Conservation (phyloP, 2,329 filamentous ascomycete genomes). For the Sphaerulina populicola region DNA sequence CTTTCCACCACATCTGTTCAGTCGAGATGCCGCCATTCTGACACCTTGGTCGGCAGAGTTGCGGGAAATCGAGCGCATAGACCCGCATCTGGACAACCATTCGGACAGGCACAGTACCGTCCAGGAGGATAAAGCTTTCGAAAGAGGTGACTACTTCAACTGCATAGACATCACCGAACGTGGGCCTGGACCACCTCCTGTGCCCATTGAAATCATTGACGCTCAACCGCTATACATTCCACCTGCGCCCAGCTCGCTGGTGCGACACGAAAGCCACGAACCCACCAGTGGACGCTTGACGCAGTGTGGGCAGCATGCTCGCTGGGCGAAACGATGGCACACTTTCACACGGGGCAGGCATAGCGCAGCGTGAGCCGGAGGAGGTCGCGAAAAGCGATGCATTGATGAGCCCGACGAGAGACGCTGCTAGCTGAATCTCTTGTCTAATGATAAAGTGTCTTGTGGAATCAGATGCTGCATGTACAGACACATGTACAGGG, state of each 20-base stretch:
- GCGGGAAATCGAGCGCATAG: slow-evolving; percentile 3
- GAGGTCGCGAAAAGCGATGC: too few relatives aligned
- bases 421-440: too few relatives aligned
- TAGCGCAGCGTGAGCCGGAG: background rate
- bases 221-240: background rate
- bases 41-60: slow-evolving; percentile 1
- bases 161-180: background rate
- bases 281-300: background rate
- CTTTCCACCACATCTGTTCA: background rate
- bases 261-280: background rate
- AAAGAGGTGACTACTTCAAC: slow-evolving; percentile 3
- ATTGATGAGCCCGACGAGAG: too few relatives aligned
- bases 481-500: too few relatives aligned
- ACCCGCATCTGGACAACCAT: background rate
- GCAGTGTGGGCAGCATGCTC: background rate
- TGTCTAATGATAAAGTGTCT: background rate
- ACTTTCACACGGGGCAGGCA: background rate
- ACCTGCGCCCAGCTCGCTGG: background rate
- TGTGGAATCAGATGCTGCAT: too few relatives aligned
- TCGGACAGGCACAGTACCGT: background rate
- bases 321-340: background rate
- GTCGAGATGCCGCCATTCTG: background rate
- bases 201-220: slow-evolving; percentile 5
- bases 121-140: background rate
- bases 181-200: background rate